Conservation (phyloP, 345 rosid species). For the Bruguiera gymnorhiza region DNA sequence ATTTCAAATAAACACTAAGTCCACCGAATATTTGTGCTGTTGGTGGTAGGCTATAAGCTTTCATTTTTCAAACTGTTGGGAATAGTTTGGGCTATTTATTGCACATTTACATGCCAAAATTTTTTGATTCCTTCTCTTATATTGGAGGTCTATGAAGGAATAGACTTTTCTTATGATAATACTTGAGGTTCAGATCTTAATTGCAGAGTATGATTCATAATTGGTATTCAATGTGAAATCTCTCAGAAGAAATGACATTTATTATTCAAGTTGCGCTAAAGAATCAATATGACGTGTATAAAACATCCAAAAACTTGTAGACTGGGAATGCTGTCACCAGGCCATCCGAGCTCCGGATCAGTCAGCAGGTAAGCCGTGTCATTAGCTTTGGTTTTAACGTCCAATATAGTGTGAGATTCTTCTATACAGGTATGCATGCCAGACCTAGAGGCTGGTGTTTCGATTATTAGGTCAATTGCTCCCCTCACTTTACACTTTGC, state of each 20-base stretch:
- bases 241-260: constrained; percentile 58
- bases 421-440: too few species aligned
- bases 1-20: too few species aligned
- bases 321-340: constrained; percentile 77
- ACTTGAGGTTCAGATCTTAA: constrained; percentile 94
- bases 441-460: background rate
- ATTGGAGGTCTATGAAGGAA: constrained; percentile 87
- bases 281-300: constrained; percentile 68
- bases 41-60: too few species aligned
- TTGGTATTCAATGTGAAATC: constrained; percentile 20
- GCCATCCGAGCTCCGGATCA: constrained; percentile 93
- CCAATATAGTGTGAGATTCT: background rate
- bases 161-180: constrained; percentile 80
- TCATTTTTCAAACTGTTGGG: too few species aligned
- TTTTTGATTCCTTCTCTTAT: background rate
- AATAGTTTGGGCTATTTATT: background rate
- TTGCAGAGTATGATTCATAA: background rate
- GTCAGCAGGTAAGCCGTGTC: constrained; percentile 18
- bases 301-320: constrained; percentile 73
- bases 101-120: too few species aligned
- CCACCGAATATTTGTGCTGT: too few species aligned
- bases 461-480: too few species aligned
- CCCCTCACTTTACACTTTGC: too few species aligned
- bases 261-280: constrained; percentile 50
- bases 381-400: background rate